Evolutionary conservation across 1,284 basidiomycete genomes (phyloP), one percentile per base, ranked within the genome.

Genomic region (Peniophora sp.): DNA sequence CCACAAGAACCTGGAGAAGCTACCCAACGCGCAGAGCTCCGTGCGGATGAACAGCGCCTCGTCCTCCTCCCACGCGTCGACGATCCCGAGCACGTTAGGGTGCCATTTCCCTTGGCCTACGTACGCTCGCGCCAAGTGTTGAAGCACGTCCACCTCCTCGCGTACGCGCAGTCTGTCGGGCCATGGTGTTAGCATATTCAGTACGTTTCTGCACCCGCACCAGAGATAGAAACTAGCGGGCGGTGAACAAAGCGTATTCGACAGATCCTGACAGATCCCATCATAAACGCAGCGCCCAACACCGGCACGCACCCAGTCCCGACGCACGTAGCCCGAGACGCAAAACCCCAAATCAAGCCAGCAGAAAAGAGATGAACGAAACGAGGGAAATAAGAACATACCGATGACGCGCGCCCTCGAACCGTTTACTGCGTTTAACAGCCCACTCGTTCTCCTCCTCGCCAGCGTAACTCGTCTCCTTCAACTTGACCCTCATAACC

Each of bases 51-150:
- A 97, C 27, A 99, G 73, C 53, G 83, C 80, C 50, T 93, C 86
- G 54, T 90, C 81, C 69, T 99, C 91, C 68, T 99, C 96, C 97
- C 97, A 99, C 52, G 92, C 94, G 69, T 97, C 92, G 53, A 92
- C 77, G 59, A 97, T 95, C n/a, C 78, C 79, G 46, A 99, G 80
- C 17, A 98, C 85, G 65, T 96, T 92, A 1, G 81, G 79, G 69
- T 89, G 68, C 24, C 50, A 50, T 6, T 34, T 41, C 17, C 63
- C 63, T 2, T 69, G 50, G 11, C 58, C 41, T 3, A 53, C 62
- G 35, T 55, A 50, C n/a, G 64, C 66, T 50, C 67, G 65, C 2
- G 82, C 82, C 20, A 99, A 78, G 61, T 92, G 85, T 56, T 89
- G 82, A 35, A 99, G 77, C 55, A 97, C 85, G 60, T 97, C 92